Percentiles rank a stretch among this genome's conserved stretches.
These are phyloP conservation scores for Pseudozyma sp. DNA, from an alignment of 1,284 basidiomycete species.

Conservation along the genomic window DNA sequence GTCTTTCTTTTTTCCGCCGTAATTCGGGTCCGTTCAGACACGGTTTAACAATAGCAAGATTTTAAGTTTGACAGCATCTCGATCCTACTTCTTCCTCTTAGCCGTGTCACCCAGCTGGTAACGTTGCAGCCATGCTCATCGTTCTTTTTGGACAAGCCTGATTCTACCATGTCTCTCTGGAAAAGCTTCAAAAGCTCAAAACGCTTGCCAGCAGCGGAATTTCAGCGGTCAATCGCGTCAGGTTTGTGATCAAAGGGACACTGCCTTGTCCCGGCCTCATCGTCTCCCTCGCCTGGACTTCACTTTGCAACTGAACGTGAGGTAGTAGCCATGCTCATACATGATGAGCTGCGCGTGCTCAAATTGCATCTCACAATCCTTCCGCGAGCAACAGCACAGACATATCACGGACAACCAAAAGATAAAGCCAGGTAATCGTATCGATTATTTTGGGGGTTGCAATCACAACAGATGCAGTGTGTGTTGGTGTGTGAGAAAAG, in stretches of 20 bases:
- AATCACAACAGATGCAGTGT: conserved; percentile 39
- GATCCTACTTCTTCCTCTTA: too few relatives aligned
- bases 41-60: conserved; percentile 15
- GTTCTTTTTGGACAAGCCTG: too few relatives aligned
- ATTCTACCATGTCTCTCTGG: too few relatives aligned
- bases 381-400: not conserved
- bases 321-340: too few relatives aligned
- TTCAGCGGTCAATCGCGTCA: too few relatives aligned
- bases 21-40: conserved; percentile 8
- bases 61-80: too few relatives aligned
- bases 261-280: not conserved
- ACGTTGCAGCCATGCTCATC: too few relatives aligned
- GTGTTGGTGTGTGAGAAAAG: conserved; percentile 12
- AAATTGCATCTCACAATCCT: not conserved
- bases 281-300: not conserved
- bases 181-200: too few relatives aligned
- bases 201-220: too few relatives aligned
- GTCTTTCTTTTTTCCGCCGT: conserved; percentile 3
- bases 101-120: too few relatives aligned
- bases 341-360: not conserved
- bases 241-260: not conserved
- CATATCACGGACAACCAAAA: not conserved
- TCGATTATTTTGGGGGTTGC: conserved; percentile 46
- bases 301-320: too few relatives aligned
- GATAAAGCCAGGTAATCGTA: conserved; percentile 42